Conservation (phyloP, 163 green algal genomes). For the Picocystis sp. region DNA sequence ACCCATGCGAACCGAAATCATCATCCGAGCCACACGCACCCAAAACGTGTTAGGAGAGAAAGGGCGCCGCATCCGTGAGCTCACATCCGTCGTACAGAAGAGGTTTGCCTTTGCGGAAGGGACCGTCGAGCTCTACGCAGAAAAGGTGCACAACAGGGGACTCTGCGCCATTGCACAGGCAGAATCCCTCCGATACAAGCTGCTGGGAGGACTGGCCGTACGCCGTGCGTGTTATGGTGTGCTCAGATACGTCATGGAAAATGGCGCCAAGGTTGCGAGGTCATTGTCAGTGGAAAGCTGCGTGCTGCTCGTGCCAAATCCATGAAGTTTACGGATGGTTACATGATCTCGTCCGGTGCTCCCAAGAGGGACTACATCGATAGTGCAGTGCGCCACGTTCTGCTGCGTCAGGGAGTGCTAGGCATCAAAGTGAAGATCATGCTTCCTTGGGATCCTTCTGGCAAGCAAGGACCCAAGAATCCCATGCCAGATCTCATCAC, state of each 20-base stretch:
- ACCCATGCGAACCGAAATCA: conserved; percentile 96
- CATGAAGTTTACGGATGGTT: conserved; percentile 99
- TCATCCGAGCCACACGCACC: conserved; percentile 95
- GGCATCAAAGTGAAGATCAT: conserved; percentile 99
- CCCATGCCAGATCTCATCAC: conserved; percentile 90
- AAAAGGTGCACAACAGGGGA: conserved; percentile 82
- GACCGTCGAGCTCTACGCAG: conserved; percentile 70
- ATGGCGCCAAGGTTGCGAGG: conserved; percentile 94
- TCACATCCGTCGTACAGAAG: conserved; percentile 97
- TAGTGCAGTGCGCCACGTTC: conserved; percentile 77
- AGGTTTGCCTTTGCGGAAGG: conserved; percentile 90
- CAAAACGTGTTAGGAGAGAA: conserved; percentile 97
- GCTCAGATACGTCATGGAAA: conserved; percentile 99
- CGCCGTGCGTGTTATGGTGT: conserved; percentile 96
- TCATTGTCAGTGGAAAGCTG: conserved; percentile 97
- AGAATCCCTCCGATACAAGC: conserved; percentile 99
- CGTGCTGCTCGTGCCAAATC: conserved; percentile 89
- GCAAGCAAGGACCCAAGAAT: conserved; percentile 75
- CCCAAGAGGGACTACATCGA: conserved; percentile 78
- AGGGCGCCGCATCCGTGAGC: conserved; percentile 92
- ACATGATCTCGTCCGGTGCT: conserved; percentile 86
- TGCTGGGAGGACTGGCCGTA: conserved; percentile 93
- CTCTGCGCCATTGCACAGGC: conserved; percentile 95
- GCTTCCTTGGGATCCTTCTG: conserved; percentile 89
- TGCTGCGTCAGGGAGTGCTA: conserved; percentile 91